Evolutionary conservation across 2,329 filamentous ascomycete species (phyloP), one percentile per base, ranked within the genome.

Genomic region (Herpotrichia juniperi): DNA sequence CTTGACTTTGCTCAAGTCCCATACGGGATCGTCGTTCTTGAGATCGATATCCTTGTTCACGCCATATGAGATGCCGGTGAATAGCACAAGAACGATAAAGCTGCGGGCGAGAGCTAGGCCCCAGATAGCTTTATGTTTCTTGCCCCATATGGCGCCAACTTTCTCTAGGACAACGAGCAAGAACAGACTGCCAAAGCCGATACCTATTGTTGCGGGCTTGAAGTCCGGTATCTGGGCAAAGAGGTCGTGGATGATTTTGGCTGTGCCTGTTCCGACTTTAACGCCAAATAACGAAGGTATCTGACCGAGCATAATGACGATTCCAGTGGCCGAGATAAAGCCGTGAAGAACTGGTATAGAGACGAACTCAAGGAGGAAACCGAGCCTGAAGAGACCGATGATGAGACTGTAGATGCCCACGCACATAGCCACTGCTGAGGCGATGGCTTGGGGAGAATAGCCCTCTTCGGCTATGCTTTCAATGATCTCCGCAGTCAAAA

Each of bases 281-380:
- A 74, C 78, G 9, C 85, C 85, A 1, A 88, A 79, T 0, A 88
- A 78, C 1, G 82, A 82, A 3, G 79, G 82, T 50, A 88, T 79
- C 64, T 88, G 86, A n/a, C 83, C 84, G 44, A 87, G 80, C 19
- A 83, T 81, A 62, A 88, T 88, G 25, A 84, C 85, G 42, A 88
- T 81, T 21, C 84, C 86, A 1, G 86, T 85, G 1, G 85, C 85
- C 0, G 84, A 86, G 59, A 88, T 86, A 72, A 87, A 88, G 4
- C 86, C 86, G 6, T 78, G 84, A 0, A 88, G 77, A 1, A 88
- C 83, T 0, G 85, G 85, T 1, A 85, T 78, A 0, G 85, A 87
- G 58, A 88, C 83, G 59, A 87, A 88, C 53, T 88, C 84, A 17
- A 88, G 77, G 4, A 88, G 74, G 64, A 87, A 88, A 1, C 85